A percentile compares a stretch with the other conserved stretches of the same genome.
These are phyloP conservation scores for Verbena officinalis DNA, from an alignment of 257 asterid genomes.

Conservation along the genomic window DNA sequence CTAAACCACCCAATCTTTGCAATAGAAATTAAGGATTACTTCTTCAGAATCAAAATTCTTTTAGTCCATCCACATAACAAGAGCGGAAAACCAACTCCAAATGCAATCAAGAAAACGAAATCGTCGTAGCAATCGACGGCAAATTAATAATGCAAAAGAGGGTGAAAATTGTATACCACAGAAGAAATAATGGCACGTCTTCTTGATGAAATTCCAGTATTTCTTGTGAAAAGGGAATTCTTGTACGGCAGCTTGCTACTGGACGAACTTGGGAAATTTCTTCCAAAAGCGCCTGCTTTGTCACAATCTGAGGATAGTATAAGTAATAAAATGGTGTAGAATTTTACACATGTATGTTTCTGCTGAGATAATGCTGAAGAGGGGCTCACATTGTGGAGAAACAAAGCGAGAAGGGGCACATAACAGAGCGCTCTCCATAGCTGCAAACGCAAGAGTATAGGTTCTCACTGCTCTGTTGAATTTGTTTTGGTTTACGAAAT, in stretches of 20 bases:
- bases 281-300: slow-evolving; percentile 32
- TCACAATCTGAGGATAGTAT: slow-evolving; percentile 41
- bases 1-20: background rate
- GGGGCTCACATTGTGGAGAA: slow-evolving; percentile 46
- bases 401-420: slow-evolving; percentile 53
- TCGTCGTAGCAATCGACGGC: slow-evolving; percentile 1
- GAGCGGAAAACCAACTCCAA: background rate
- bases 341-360: background rate
- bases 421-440: slow-evolving; percentile 57
- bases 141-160: background rate
- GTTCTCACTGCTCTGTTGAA: background rate
- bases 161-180: slow-evolving; percentile 42
- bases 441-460: background rate
- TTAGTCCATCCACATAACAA: background rate
- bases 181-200: slow-evolving; percentile 52
- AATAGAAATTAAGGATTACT: background rate
- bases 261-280: slow-evolving; percentile 43
- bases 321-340: background rate
- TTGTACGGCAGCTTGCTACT: slow-evolving; percentile 38
- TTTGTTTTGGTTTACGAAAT: background rate
- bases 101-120: background rate
- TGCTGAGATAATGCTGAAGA: background rate
- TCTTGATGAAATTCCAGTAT: slow-evolving; percentile 25
- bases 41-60: background rate
- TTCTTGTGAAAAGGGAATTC: slow-evolving; percentile 31